Evolutionary conservation across 306 rosid species (phyloP).

Genomic region (Lotus japonicus): DNA sequence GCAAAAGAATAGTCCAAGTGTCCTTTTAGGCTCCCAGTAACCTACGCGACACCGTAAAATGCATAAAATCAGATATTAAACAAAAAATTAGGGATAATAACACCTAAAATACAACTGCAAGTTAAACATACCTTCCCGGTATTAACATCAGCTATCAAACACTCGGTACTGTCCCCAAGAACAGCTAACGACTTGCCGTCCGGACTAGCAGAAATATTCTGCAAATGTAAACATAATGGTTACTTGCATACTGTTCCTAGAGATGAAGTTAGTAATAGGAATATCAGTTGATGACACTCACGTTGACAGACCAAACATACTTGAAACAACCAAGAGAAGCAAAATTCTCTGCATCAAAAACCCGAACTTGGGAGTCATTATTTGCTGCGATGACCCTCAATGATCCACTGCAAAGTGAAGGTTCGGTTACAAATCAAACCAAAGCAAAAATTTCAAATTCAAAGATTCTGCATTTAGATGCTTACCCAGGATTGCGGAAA

Average conservation of each 20-base stretch:
- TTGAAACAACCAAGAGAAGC: conserved; percentile 57
- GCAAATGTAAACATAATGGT: conserved; percentile 3
- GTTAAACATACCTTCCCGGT: conserved; percentile 51
- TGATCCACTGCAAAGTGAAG: conserved; percentile 52
- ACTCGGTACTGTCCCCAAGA: conserved; percentile 81
- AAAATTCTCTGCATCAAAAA: conserved; percentile 57
- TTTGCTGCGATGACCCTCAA: conserved; percentile 70
- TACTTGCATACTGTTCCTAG: background rate
- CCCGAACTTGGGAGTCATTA: conserved; percentile 80
- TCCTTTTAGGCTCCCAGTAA: conserved; percentile 59
- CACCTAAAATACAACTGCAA: background rate
- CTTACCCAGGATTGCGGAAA: conserved; percentile 52
- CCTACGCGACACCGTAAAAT: conserved; percentile 26
- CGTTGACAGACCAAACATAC: conserved; percentile 92
- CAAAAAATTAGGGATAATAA: background rate
- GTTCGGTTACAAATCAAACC: conserved; percentile 7
- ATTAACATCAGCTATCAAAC: conserved; percentile 69
- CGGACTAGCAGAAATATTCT: conserved; percentile 76
- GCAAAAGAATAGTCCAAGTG: conserved; percentile 89
- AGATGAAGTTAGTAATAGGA: background rate
- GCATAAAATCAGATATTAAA: background rate
- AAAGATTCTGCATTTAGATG: background rate
- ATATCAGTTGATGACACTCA: conserved; percentile 39
- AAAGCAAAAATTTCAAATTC: background rate
- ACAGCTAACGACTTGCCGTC: conserved; percentile 78